phyloP scores from a whole-genome alignment of 2,329 filamentous ascomycete genomes.

The Colletotrichum lini region DNA sequence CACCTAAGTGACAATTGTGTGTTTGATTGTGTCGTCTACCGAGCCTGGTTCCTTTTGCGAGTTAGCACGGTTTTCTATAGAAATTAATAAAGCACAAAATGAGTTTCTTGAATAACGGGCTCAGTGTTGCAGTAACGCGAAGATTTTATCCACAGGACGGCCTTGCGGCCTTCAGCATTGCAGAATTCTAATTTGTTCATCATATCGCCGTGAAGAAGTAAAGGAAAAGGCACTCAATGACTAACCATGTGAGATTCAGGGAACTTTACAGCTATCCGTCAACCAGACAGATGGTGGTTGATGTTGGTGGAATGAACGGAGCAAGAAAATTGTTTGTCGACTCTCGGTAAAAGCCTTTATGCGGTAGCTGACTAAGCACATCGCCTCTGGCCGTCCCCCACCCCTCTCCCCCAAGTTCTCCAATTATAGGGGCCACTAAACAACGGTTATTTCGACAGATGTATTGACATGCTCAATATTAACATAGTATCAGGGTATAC shows the following conservation, averaged over 20 bases:
- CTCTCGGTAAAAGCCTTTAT: conserved; percentile 25
- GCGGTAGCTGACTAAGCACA: conserved; percentile 29
- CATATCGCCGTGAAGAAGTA: conserved; percentile 39
- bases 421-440: neutral
- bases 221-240: conserved; percentile 52
- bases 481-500: conserved; percentile 42
- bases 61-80: conserved; percentile 8
- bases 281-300: conserved; percentile 10
- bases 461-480: conserved; percentile 26
- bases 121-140: conserved; percentile 42
- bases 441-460: neutral
- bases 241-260: conserved; percentile 34
- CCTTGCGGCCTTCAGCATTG: conserved; percentile 59
- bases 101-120: conserved; percentile 1
- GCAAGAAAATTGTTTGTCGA: conserved; percentile 16
- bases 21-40: neutral
- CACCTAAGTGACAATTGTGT: conserved; percentile 48
- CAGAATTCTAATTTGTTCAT: conserved; percentile 61
- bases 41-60: neutral
- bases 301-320: neutral
- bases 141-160: conserved; percentile 52
- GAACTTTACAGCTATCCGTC: neutral
- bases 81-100: neutral
- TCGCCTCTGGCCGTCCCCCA: neutral
- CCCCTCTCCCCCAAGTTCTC: no score